phyloP scores from a whole-genome alignment of 352 stramenopile genomes.

The Aphanomyces stellatus region DNA sequence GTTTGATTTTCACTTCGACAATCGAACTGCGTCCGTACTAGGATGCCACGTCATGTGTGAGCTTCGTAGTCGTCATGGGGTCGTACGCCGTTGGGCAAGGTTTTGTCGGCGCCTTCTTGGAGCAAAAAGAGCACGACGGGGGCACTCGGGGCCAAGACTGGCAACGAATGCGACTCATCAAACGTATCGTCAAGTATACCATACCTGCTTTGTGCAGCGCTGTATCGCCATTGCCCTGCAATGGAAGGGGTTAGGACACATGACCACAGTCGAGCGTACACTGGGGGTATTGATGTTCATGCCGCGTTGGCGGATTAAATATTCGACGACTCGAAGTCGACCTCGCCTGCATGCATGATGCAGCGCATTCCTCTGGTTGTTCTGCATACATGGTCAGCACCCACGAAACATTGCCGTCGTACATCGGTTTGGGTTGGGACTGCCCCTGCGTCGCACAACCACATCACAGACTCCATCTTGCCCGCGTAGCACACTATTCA shows the following conservation, averaged over 20 bases:
- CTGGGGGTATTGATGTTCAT: slow-evolving; percentile 52
- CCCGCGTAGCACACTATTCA: slow-evolving; percentile 48
- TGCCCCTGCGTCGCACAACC: slow-evolving; percentile 42
- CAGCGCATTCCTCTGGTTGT: slow-evolving; percentile 55
- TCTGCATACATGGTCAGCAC: background rate
- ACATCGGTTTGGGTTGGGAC: slow-evolving; percentile 29
- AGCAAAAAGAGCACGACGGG: slow-evolving; percentile 30
- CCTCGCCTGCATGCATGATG: slow-evolving; percentile 73
- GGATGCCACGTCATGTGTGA: background rate
- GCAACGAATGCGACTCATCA: background rate
- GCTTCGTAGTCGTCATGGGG: too few relatives aligned
- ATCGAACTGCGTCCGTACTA: background rate
- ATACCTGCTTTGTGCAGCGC: slow-evolving; percentile 71
- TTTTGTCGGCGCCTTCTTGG: slow-evolving; percentile 46
- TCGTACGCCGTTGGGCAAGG: slow-evolving; percentile 50
- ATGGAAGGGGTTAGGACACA: too few relatives aligned
- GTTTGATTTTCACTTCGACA: background rate
- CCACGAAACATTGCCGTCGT: background rate
- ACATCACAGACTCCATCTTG: slow-evolving; percentile 41
- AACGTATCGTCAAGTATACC: background rate
- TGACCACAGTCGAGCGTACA: too few relatives aligned
- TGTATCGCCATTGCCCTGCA: slow-evolving; percentile 43
- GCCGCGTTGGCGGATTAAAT: slow-evolving; percentile 33
- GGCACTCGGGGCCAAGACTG: background rate
- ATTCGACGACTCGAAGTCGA: slow-evolving; percentile 50